Evolutionary conservation across 805 yeast species (phyloP).

Genomic region (Candida coleopterorum): DNA sequence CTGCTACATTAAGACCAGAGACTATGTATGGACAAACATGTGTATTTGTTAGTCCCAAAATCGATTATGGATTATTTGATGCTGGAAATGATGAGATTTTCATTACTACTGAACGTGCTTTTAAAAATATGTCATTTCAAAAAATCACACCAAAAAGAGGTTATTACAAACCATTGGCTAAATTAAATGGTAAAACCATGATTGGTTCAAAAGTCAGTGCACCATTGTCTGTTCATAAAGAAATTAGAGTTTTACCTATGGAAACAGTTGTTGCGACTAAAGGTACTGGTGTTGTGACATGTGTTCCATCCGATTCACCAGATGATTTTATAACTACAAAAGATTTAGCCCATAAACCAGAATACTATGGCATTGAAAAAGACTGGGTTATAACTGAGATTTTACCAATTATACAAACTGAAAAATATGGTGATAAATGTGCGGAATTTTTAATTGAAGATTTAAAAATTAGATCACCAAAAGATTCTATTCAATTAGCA

Average conservation of each 20-base stretch:
- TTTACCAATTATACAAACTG: conserved; percentile 71
- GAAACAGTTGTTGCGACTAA: conserved; percentile 90
- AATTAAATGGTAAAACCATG: conserved; percentile 64
- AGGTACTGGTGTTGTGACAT: conserved; percentile 99
- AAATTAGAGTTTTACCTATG: conserved; percentile 89
- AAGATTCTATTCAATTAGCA: conserved; percentile 81
- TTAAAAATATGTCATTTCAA: conserved; percentile 96
- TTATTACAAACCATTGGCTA: conserved; percentile 52
- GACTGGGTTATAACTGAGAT: conserved; percentile 82
- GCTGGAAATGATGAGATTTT: conserved; percentile 72
- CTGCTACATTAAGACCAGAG: conserved; percentile 97
- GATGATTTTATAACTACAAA: conserved; percentile 87
- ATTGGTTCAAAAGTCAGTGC: conserved; percentile 86
- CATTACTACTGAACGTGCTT: conserved; percentile 91
- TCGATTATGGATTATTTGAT: conserved; percentile 85
- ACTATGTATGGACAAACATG: conserved; percentile 99
- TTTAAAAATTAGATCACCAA: conserved; percentile 90
- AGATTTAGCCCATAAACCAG: conserved; percentile 86
- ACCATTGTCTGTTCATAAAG: conserved; percentile 67
- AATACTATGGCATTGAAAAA: conserved; percentile 75
- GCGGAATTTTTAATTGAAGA: conserved; percentile 83
- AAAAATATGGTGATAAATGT: conserved; percentile 80
- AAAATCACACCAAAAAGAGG: conserved; percentile 89
- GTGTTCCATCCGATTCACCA: conserved; percentile 98
- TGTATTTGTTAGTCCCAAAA: conserved; percentile 95